Base-by-base conservation (phyloP, 768 basidiomycete species). In the Boletus edulis region DNA sequence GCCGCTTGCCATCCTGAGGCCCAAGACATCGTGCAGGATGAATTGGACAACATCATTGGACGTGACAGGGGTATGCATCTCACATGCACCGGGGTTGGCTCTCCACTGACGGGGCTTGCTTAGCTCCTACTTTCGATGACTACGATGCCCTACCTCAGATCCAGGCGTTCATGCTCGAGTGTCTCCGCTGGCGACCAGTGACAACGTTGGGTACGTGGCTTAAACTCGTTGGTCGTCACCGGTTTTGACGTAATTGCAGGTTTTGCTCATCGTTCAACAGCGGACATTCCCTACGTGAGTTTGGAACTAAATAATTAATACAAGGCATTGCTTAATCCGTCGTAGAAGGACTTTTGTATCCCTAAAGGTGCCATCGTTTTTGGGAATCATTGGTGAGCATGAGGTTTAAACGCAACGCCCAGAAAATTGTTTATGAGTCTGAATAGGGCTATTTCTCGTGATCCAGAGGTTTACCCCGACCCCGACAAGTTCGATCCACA, bases 231-330 rank as follows among this genome's bases (percentile, higher is more conserved):
- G 9, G 22, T 9, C 15, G 7, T 47, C 40, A 4, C 22, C 5
- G 10, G 1, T 37, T 31, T 40, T 58, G 46, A 68, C 9, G 4
- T 12, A 3, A 7, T 46, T 31, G 3, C 46, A 66, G 86, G 86
- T 1, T 84, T 87, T 57, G 75, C 84, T 4, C 87, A 90, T 58
- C 79, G 80, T 43, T 80, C 86, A 2, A 82, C 80, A 2, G 79
- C 79, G 52, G 86, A 89, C 48, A 80, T 90, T 31, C 64, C 81
- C 24, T 89, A 83, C 76, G 84, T 84, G 52, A 58, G 69, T 68
- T 45, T 39, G n/a, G 14, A 6, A 3, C 9, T 18, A 9, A 7
- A 32, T 8, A 12, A 29, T 42, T 20, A 29, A 31, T 15, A 13
- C 15, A 13, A 5, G 38, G 39, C 24, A 4, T 29, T 57, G 6